Evolutionary conservation across 2,329 filamentous ascomycete species (phyloP).

Genomic region (Aspergillus sp.): DNA sequence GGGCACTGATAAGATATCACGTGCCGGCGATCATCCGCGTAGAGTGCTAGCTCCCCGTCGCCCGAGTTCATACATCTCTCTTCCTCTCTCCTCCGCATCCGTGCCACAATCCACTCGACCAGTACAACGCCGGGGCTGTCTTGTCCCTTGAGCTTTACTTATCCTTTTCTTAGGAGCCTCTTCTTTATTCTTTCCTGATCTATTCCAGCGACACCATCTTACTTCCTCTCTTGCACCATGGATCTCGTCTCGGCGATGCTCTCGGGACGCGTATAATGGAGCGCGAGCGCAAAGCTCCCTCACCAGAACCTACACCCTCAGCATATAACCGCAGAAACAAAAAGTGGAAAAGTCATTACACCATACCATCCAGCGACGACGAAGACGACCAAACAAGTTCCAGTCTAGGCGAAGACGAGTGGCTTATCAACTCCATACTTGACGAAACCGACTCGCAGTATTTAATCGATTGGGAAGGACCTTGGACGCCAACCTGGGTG

Average conservation of each 20-base stretch:
- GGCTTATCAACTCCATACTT: slow-evolving; percentile 34
- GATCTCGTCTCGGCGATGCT: slow-evolving; percentile 12
- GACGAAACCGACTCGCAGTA: slow-evolving; percentile 34
- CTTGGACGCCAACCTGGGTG: slow-evolving; percentile 38
- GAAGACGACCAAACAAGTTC: slow-evolving; percentile 9
- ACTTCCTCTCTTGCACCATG: slow-evolving; percentile 16
- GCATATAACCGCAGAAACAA: slow-evolving; percentile 9
- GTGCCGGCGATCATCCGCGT: slow-evolving; percentile 28
- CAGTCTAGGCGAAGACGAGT: slow-evolving; percentile 28
- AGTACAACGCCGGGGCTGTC: background rate
- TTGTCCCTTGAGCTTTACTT: background rate
- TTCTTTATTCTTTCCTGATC: background rate
- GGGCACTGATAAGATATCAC: slow-evolving; percentile 28
- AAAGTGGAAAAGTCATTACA: slow-evolving; percentile 7
- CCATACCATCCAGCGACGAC: slow-evolving; percentile 11
- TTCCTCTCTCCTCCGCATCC: slow-evolving; percentile 4
- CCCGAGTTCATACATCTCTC: slow-evolving; percentile 8
- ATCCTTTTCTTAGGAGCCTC: too few species aligned
- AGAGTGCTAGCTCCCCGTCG: slow-evolving; percentile 13
- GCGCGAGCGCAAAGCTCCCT: slow-evolving; percentile 20
- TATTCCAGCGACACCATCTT: background rate
- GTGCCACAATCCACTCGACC: background rate
- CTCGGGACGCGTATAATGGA: slow-evolving; percentile 24
- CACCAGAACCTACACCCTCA: slow-evolving; percentile 13
- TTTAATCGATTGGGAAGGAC: slow-evolving; percentile 39